Evolutionary conservation across 495 filamentous ascomycete species (phyloP), one percentile per base, ranked within the genome.

Genomic region (Letharia lupina): DNA sequence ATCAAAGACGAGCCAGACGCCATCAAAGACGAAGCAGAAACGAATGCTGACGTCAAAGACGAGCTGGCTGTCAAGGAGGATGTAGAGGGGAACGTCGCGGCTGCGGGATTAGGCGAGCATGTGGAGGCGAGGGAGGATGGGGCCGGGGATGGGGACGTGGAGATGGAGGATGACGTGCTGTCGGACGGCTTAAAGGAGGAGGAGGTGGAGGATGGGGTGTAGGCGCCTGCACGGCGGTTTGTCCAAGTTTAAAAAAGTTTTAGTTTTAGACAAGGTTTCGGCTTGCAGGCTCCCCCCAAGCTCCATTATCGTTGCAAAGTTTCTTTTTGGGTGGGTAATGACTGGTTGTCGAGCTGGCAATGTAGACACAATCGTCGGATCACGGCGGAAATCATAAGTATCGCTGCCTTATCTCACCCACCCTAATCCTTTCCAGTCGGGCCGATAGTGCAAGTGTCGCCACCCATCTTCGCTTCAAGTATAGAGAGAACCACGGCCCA

Each of bases 11-110:
- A 37, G 52, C 15, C 31, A 3, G 2, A 16, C 31, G 52, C 16
- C 3, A 35, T 56, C 31, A 56, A 33, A 33, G 12, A 35, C 28
- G 52, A 33, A 33, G 52, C 16, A 56, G 28, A 33, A 52, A 5
- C 33, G 9, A 42, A 68, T 62, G 47, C 37, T 18, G 65, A 63
- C 12, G 47, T 41, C 16, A 47, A 64, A 16, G 47, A 39, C 35
- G 42, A 65, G 2, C 18, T 64, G 40, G 35, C 23, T 20, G 50
- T 42, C n/a, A 56, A 60, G 48, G 54, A 62, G 23, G 60, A 7
- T n/a, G 59, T 23, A 33, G 64, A 63, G 2, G 64, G 23, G 15
- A 60, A 41, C 4, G 13, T 59, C n/a, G 45, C 12, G 20, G 23
- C 28, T 35, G 60, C 59, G 11, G 60, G 50, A 28, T 37, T 52